Evolutionary conservation across 176 grass and related monocot genomes (phyloP), one percentile per base, ranked within the genome.

Genomic region (Aegilops bicornis): DNA sequence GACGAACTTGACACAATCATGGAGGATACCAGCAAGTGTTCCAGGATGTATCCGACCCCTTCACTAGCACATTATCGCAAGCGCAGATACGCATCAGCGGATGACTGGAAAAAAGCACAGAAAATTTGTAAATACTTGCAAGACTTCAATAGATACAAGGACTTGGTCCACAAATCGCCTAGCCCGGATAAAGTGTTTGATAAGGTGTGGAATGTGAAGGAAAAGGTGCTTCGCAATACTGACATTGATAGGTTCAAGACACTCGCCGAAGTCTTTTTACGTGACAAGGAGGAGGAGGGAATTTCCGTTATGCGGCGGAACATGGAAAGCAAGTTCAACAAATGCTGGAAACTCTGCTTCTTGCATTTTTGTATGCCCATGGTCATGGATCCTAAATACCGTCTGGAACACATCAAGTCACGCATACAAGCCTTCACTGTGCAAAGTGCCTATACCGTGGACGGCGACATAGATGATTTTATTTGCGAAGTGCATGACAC

Each of bases 1-100:
- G 58, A 87, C 64, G 84, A 87, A 59, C 79, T 83, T 64, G 89
- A 64, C 23, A 79, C 71, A 58, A 83, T 64, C 56, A 32, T 83
- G 56, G 72, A 90, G 72, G 59, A 73, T 10, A 64, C 36, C 61
- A 7, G 24, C 0, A 86, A 79, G 33, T 30, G 27, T 79, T 56
- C 80, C 27, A 87, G 29, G 68, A 54, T 59, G 42, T 7, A 74
- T 56, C 66, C 10, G 1, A 66, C 33, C 14, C 14, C 64, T 87
- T 73, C 80, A 47, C 42, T 67, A 79, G 54, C 87, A 58, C 75
- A 58, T 13, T 35, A 79, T 79, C 58, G 15, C 14, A 87, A 87
- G 66, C 65, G 6, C 59, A 83, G 78, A 83, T 79, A 83, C 59
- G 33, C 65, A 58, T 43, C 84, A 54, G 64, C 79, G 36, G 61